phyloP scores from a whole-genome alignment of 2,329 filamentous ascomycete genomes.

The Epichloe baconii region DNA sequence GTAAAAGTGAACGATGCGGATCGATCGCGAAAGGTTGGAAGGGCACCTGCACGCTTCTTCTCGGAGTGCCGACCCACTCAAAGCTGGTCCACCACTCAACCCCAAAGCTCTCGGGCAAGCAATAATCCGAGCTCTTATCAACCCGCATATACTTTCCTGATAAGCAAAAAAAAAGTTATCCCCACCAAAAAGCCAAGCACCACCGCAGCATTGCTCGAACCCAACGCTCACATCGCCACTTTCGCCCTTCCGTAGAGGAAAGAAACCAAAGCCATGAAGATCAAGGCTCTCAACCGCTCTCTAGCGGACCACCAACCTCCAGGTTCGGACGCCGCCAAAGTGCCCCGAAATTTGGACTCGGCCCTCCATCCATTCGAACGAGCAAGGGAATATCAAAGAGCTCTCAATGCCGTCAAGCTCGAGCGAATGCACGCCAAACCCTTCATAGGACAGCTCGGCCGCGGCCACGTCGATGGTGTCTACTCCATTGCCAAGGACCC shows the following conservation, averaged over 20 bases:
- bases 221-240: not conserved
- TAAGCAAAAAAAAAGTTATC: conserved; percentile 15
- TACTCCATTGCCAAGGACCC: conserved; percentile 74
- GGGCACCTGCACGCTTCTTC: too few relatives aligned
- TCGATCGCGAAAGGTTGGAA: too few relatives aligned
- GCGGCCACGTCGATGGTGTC: conserved; percentile 78
- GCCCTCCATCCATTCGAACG: conserved; percentile 83
- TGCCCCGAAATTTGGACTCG: conserved; percentile 62
- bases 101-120: conserved; percentile 14
- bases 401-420: conserved; percentile 70
- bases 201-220: not conserved
- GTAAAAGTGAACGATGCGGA: too few relatives aligned
- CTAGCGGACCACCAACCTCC: conserved; percentile 51
- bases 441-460: conserved; percentile 76
- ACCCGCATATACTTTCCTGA: conserved; percentile 10
- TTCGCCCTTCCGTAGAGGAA: not conserved
- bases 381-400: conserved; percentile 56
- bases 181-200: not conserved
- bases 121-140: conserved; percentile 19
- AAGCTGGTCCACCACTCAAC: not conserved
- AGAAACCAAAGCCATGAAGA: conserved; percentile 32
- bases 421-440: conserved; percentile 72
- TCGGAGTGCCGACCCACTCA: not conserved
- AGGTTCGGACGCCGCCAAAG: conserved; percentile 51
- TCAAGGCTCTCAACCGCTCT: conserved; percentile 55